Percentiles rank a stretch among this genome's conserved stretches.
These are phyloP conservation scores for Cinchona pubescens DNA, from an alignment of 257 asterid genomes.

Conservation along the genomic window DNA sequence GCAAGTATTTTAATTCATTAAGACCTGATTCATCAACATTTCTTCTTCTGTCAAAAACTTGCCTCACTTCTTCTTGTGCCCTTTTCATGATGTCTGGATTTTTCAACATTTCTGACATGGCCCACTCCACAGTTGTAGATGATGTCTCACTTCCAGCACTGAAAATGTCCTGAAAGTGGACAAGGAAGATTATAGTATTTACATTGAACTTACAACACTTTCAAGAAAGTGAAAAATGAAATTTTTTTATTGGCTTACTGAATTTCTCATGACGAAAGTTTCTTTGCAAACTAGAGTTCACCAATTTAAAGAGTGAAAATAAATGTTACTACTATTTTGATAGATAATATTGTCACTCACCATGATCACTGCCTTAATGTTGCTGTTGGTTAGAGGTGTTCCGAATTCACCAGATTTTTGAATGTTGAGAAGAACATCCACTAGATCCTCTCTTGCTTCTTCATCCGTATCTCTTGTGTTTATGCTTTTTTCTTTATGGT, in stretches of 20 bases:
- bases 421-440: constrained; percentile 18
- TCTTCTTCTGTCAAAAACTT: constrained; percentile 4
- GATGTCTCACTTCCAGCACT: constrained; percentile 21
- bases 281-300: too few species aligned
- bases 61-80: constrained; percentile 29
- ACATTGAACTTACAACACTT: too few species aligned
- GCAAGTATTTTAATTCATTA: constrained; percentile 9
- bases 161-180: constrained; percentile 19
- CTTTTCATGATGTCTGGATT: constrained; percentile 13
- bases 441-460: constrained; percentile 4
- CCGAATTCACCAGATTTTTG: constrained; percentile 2
- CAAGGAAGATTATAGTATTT: background rate
- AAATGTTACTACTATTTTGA: too few species aligned
- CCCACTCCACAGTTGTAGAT: constrained; percentile 17
- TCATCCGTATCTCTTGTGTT: background rate
- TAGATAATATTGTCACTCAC: background rate
- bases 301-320: background rate
- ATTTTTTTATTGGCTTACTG: too few species aligned
- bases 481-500: background rate
- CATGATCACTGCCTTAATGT: constrained; percentile 16
- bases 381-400: background rate
- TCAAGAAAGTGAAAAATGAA: too few species aligned
- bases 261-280: too few species aligned
- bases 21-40: constrained; percentile 12
- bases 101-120: constrained; percentile 21